phyloP scores from a whole-genome alignment of 768 basidiomycete species.

The Termitomyces sp. region DNA sequence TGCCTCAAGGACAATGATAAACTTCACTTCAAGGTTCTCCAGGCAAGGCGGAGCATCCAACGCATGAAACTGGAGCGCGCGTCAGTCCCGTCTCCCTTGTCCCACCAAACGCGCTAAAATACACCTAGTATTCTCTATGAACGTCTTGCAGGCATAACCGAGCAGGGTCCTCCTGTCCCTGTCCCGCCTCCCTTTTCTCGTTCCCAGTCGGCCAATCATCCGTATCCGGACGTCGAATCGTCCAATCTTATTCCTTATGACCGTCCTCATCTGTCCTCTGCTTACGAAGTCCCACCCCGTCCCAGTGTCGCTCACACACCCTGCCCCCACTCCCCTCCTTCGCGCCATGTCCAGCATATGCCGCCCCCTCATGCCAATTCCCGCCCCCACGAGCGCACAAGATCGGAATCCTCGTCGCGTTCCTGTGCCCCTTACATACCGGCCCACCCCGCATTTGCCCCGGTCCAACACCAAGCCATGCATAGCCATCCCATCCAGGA shows the following conservation, averaged over 20 bases:
- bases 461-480: constrained; percentile 41
- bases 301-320: constrained; percentile 17
- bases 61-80: constrained; percentile 86
- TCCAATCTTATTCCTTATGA: constrained; percentile 39
- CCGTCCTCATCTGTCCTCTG: constrained; percentile 39
- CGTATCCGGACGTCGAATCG: constrained; percentile 29
- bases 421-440: constrained; percentile 39
- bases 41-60: constrained; percentile 78
- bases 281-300: constrained; percentile 28
- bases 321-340: constrained; percentile 30
- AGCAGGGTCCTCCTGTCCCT: constrained; percentile 26
- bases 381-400: constrained; percentile 35
- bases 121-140: constrained; percentile 63
- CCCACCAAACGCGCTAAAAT: constrained; percentile 12
- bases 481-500: constrained; percentile 49
- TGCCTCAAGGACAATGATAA: constrained; percentile 77
- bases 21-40: constrained; percentile 73
- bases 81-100: constrained; percentile 42
- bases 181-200: constrained; percentile 30
- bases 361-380: constrained; percentile 38
- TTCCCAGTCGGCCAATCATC: constrained; percentile 17
- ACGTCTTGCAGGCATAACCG: constrained; percentile 57
- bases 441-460: constrained; percentile 28
- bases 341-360: constrained; percentile 45
- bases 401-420: constrained; percentile 47